Conservation (phyloP, 306 rosid genomes). For the Boehmeria nivea region DNA sequence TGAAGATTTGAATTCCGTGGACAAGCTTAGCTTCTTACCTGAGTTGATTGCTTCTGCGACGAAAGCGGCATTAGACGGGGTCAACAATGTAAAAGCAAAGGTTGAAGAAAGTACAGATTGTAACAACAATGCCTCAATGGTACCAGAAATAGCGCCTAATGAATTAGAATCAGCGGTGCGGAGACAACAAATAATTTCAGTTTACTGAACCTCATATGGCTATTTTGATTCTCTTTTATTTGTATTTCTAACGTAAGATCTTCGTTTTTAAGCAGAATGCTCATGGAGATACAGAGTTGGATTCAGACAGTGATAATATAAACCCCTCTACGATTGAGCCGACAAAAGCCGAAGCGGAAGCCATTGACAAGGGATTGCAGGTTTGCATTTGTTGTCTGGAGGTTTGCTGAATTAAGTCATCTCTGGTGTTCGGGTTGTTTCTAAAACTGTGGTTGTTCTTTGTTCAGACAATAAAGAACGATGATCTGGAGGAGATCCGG, state of each 20-base stretch:
- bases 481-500: constrained; percentile 95
- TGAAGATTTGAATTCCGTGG: constrained; percentile 40
- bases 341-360: constrained; percentile 95
- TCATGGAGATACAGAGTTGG: constrained; percentile 62
- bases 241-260: constrained; percentile 9
- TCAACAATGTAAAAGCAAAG: constrained; percentile 49
- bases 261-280: constrained; percentile 48
- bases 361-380: constrained; percentile 89
- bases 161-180: constrained; percentile 60
- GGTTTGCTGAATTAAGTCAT: no score
- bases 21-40: constrained; percentile 63
- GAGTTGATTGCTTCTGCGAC: constrained; percentile 82
- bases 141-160: constrained; percentile 44
- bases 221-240: constrained; percentile 3
- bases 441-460: constrained; percentile 24
- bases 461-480: constrained; percentile 78
- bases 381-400: no score
- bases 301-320: constrained; percentile 54
- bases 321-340: constrained; percentile 74
- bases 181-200: constrained; percentile 19
- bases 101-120: constrained; percentile 31
- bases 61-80: constrained; percentile 63
- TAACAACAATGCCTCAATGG: constrained; percentile 25
- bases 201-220: constrained; percentile 11
- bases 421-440: constrained; percentile 6